Conservation (phyloP, 352 stramenopile species). For the Phytophthora citrophthora region DNA sequence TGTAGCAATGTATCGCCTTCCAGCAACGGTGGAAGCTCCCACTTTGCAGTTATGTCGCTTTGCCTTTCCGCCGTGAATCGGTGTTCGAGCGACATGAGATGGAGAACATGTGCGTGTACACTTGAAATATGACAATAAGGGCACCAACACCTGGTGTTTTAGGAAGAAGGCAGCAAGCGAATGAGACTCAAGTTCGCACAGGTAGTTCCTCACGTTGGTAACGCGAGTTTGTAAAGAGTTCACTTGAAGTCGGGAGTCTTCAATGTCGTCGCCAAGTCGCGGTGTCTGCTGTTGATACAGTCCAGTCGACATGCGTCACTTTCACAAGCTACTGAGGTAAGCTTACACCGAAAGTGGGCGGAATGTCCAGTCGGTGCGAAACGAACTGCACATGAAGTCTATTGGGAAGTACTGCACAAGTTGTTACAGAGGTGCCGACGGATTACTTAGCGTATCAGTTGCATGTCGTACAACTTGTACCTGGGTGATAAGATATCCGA, state of each 20-base stretch:
- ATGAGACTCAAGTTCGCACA: conserved; percentile 5
- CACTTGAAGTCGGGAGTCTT: conserved; percentile 15
- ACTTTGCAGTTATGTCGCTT: background rate
- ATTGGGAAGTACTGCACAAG: too few relatives aligned
- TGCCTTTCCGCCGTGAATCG: conserved; percentile 3
- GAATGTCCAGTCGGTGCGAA: too few relatives aligned
- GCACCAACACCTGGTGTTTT: background rate
- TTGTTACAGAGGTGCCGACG: too few relatives aligned
- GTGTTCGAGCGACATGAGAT: conserved; percentile 13
- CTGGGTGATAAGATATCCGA: too few relatives aligned
- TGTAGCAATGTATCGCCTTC: conserved; percentile 8
- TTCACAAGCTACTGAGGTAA: background rate
- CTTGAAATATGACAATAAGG: background rate
- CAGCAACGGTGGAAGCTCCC: background rate
- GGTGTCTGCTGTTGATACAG: background rate
- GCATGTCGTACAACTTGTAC: too few relatives aligned
- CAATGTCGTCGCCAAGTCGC: conserved; percentile 11
- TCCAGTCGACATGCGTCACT: conserved; percentile 1
- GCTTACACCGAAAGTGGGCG: too few relatives aligned
- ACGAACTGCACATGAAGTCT: too few relatives aligned
- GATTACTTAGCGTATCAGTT: too few relatives aligned
- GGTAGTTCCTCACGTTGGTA: conserved; percentile 3
- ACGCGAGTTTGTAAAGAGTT: conserved; percentile 10
- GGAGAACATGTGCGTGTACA: background rate
- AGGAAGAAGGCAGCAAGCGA: conserved; percentile 3